Percentiles rank a stretch among this genome's conserved stretches.
Conservation (phyloP, 306 rosid species). For the Benincasa hispida region DNA sequence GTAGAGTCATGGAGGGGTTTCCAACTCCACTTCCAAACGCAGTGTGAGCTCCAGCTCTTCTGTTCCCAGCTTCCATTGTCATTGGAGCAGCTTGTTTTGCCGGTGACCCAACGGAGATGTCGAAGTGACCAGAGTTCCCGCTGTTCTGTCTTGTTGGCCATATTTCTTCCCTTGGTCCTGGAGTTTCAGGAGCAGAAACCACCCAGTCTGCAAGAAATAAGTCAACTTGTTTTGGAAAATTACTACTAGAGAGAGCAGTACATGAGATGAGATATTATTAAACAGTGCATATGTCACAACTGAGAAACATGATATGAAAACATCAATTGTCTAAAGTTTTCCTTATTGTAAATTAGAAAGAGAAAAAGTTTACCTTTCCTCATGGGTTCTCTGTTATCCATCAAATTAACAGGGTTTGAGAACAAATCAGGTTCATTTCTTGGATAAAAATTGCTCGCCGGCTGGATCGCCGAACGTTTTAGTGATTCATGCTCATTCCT, state of each 20-base stretch:
- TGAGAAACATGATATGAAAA: not conserved
- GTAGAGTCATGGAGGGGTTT: slow-evolving; percentile 71
- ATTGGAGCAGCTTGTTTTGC: slow-evolving; percentile 42
- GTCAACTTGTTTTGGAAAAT: slow-evolving; percentile 81
- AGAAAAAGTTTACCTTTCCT: slow-evolving; percentile 60
- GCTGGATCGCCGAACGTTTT: slow-evolving; percentile 83
- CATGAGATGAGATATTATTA: not conserved
- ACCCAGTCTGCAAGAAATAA: slow-evolving; percentile 76
- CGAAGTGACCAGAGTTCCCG: slow-evolving; percentile 68
- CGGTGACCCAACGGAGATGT: slow-evolving; percentile 72
- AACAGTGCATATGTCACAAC: not conserved
- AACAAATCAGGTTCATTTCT: slow-evolving; percentile 83
- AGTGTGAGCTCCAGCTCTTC: slow-evolving; percentile 55
- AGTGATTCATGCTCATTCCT: slow-evolving; percentile 66
- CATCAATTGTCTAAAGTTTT: not conserved
- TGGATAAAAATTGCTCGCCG: slow-evolving; percentile 60
- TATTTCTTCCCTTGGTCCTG: slow-evolving; percentile 95
- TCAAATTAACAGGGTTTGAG: slow-evolving; percentile 50
- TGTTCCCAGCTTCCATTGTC: slow-evolving; percentile 49
- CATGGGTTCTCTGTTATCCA: slow-evolving; percentile 59
- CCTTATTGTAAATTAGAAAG: slow-evolving; percentile 5
- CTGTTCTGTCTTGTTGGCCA: slow-evolving; percentile 93
- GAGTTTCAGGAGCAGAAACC: slow-evolving; percentile 74
- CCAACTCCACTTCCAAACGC: slow-evolving; percentile 45
- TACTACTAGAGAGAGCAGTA: slow-evolving; percentile 19